Evolutionary conservation across 768 basidiomycete genomes (phyloP), one percentile per base, ranked within the genome.

Genomic region (Serpula lacrymans): DNA sequence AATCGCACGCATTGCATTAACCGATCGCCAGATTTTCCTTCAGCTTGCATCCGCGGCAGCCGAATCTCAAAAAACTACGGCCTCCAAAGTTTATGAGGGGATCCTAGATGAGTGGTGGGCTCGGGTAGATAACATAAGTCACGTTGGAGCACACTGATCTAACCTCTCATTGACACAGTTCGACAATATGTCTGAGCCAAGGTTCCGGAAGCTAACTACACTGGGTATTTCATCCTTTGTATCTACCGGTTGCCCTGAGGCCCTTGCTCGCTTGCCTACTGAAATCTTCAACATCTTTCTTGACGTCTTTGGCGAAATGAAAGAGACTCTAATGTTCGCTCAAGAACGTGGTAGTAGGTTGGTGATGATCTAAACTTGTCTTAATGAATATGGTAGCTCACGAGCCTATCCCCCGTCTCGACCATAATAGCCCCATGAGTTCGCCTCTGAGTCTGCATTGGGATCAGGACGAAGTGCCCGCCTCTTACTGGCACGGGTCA

Each of bases 281-380:
- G 91, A 93, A 50, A 78, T 90, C 18, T 87, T 88, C 60, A 86
- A 88, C 52, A 63, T 92, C 21, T 95, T 91, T 91, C 65, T 85
- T 27, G 91, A 93, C 47, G 91, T 93, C 5, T 81, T 94, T 39
- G 85, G 83, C 11, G 90, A 93, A 57, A 71, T 93, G 37, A 85
- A 82, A 53, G 92, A 94, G 60, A 79, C 79, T 6, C 65, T 71
- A 48, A 65, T 55, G 20, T 55, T 57, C 17, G 51, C 53, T 1
- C 59, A 61, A 13, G 55, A 63, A 34, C 67, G 68, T 13, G 66
- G 65, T 45, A 60, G 58, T n/a, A 54, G 55, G 70, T 65, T 28
- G 49, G 54, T 58, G n/a, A 18, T 25, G 21, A 8, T 23, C 5
- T 9, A 38, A 9, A 11, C 2, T 2, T 8, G 12, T 13, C n/a